Evolutionary conservation across 2,329 filamentous ascomycete species (phyloP), one percentile per base, ranked within the genome.

Genomic region (Colletotrichum sidae): DNA sequence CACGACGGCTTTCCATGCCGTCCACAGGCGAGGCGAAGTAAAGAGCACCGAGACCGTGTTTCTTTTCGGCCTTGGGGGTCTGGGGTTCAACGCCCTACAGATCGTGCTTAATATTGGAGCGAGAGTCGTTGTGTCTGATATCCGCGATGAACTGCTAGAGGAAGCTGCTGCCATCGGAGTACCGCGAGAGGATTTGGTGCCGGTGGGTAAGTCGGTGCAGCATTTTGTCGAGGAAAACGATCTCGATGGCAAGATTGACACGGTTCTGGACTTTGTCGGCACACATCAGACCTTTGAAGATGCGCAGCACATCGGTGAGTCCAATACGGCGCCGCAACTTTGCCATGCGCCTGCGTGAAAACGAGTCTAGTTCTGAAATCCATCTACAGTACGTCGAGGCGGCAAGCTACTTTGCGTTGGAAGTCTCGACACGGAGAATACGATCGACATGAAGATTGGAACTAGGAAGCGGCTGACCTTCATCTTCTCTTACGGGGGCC

Each of bases 61-160:
- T 42, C 70, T 81, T 7, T 80, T 78, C 61, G 78, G 78, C 1
- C 74, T 81, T 0, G 78, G 78, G 6, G 79, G 79, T 1, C 69
- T 81, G 2, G 79, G 79, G 1, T 78, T 80, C 55, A 80, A 81
- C 63, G 79, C 74, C 1, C 64, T 81, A 9, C 77, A 80, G 61
- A 74, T 78, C 13, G 70, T 78, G 4, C 67, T 70, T 6, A 69
- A 75, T 17, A 75, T 80, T n/a, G 76, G 77, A 10, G 75, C 86
- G 51, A 89, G 84, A 17, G 91, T 84, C 12, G 93, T 81, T 38
- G 62, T 69, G 5, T 70, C 60, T 10, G 67, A 70, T 42, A 56
- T 70, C n/a, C 58, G 65, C n/a, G 51, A 66, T 42, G 49, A 67
- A 15, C 44, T 68, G 13, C 64, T 69, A 8, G 63, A 67, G 9